These are phyloP conservation scores for Saccharomycopsis amapae DNA, from an alignment of 805 yeast genomes.

Conservation along the genomic window DNA sequence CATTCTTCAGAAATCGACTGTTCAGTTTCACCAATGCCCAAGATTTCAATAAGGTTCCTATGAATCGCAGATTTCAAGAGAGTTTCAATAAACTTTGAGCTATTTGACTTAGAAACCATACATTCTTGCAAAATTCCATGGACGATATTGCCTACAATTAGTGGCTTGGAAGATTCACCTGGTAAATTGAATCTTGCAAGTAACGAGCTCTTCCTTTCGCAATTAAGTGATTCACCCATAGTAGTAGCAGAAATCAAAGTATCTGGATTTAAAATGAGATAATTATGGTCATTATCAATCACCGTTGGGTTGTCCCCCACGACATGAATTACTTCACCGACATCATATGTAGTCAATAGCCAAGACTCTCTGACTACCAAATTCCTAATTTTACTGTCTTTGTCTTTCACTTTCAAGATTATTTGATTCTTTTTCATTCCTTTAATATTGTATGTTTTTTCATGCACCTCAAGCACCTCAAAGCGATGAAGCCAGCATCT, in stretches of 20 bases:
- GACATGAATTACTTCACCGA: constrained; percentile 55
- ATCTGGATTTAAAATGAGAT: constrained; percentile 84
- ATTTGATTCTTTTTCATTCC: constrained; percentile 16
- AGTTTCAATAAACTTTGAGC: constrained; percentile 26
- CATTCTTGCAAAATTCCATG: constrained; percentile 62
- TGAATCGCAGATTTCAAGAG: constrained; percentile 37
- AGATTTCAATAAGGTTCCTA: constrained; percentile 42
- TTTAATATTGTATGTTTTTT: constrained; percentile 8
- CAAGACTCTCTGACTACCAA: constrained; percentile 58
- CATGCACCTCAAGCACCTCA: constrained; percentile 9
- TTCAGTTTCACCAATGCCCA: constrained; percentile 45
- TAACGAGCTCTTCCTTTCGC: constrained; percentile 66
- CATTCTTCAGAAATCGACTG: constrained; percentile 39
- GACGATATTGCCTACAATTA: constrained; percentile 75
- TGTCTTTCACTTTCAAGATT: constrained; percentile 45
- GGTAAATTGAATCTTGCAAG: constrained; percentile 49
- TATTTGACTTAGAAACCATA: constrained; percentile 25
- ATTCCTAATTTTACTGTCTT: constrained; percentile 29
- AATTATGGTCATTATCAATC: constrained; percentile 49
- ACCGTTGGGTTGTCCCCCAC: constrained; percentile 34
- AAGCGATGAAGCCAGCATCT: constrained; percentile 20
- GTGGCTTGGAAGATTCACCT: constrained; percentile 55
- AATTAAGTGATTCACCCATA: constrained; percentile 66
- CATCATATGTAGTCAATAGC: constrained; percentile 40
- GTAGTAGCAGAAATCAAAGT: constrained; percentile 72